phyloP scores from a whole-genome alignment of 768 basidiomycete species.

The Basidioascus undulatus region DNA sequence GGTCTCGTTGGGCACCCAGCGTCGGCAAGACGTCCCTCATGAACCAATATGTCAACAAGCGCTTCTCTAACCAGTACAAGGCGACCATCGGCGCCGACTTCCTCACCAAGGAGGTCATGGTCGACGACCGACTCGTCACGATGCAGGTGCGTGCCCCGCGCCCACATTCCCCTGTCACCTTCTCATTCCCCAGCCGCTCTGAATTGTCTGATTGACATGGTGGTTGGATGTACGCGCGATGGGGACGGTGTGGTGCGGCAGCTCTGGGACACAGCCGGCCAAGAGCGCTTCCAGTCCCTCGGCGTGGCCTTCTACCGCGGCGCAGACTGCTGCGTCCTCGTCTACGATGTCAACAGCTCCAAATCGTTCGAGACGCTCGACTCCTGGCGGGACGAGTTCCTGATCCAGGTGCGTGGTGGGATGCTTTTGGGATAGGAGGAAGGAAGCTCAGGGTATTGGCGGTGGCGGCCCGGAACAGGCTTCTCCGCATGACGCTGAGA shows the following conservation, averaged over 20 bases:
- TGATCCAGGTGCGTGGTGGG: conserved; percentile 36
- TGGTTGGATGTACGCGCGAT: too few relatives aligned
- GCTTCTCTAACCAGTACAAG: conserved; percentile 99
- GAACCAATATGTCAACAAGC: conserved; percentile 99
- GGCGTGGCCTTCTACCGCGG: conserved; percentile 98
- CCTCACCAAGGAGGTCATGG: conserved; percentile 94
- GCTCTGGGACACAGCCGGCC: conserved; percentile 98
- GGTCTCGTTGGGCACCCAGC: conserved; percentile 20
- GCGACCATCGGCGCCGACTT: conserved; percentile 96
- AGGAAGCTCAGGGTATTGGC: neutral
- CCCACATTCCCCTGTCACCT: neutral
- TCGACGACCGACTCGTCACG: conserved; percentile 89
- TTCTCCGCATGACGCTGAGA: conserved; percentile 94
- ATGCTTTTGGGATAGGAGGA: neutral
- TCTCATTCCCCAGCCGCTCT: neutral
- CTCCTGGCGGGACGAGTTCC: conserved; percentile 97
- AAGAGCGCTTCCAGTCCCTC: conserved; percentile 97
- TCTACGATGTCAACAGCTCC: conserved; percentile 94
- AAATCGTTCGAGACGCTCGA: conserved; percentile 98
- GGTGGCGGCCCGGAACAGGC: too few relatives aligned
- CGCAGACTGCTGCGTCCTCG: conserved; percentile 94
- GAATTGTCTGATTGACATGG: neutral
- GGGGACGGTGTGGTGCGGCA: too few relatives aligned
- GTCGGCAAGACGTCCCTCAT: conserved; percentile 99
- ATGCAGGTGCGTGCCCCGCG: conserved; percentile 52